Evolutionary conservation across 2,329 filamentous ascomycete species (phyloP).

Genomic region (Trichoderma sp.): DNA sequence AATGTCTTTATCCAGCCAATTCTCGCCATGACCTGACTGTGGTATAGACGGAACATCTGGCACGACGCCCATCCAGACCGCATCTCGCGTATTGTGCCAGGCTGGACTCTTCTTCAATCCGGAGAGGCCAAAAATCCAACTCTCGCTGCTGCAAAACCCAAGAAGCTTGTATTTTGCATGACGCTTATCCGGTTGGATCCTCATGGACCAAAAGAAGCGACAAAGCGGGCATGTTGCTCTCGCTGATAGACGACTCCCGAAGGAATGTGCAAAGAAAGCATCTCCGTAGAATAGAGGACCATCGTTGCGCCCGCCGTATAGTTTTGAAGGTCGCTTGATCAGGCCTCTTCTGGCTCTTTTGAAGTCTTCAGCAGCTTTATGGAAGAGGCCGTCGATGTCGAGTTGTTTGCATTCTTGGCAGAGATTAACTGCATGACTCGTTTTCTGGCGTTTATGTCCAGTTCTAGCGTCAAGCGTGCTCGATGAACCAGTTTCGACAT

Average conservation of each 20-base stretch:
- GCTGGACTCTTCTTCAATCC: conserved; percentile 1
- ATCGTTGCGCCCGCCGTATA: neutral
- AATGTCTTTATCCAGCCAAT: conserved; percentile 14
- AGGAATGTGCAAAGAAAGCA: conserved; percentile 15
- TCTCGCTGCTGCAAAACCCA: conserved; percentile 17
- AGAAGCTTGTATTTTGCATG: conserved; percentile 13
- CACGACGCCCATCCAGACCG: conserved; percentile 16
- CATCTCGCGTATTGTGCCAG: conserved; percentile 1
- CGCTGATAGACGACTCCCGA: neutral
- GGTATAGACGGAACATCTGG: conserved; percentile 4
- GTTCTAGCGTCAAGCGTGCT: neutral
- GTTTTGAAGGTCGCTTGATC: neutral
- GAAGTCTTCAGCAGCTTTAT: neutral
- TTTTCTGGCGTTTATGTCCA: conserved; percentile 1
- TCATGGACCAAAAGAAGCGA: conserved; percentile 9
- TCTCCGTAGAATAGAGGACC: conserved; percentile 12
- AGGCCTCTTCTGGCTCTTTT: neutral
- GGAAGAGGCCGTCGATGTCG: neutral
- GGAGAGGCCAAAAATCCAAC: conserved; percentile 1
- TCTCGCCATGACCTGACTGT: neutral
- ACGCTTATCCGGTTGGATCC: neutral
- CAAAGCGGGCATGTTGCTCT: neutral
- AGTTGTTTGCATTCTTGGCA: conserved; percentile 12
- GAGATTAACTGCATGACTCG: neutral
- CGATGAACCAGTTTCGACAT: neutral